Evolutionary conservation across 257 asterid genomes (phyloP).

Genomic region (Primulina huaijiensis): DNA sequence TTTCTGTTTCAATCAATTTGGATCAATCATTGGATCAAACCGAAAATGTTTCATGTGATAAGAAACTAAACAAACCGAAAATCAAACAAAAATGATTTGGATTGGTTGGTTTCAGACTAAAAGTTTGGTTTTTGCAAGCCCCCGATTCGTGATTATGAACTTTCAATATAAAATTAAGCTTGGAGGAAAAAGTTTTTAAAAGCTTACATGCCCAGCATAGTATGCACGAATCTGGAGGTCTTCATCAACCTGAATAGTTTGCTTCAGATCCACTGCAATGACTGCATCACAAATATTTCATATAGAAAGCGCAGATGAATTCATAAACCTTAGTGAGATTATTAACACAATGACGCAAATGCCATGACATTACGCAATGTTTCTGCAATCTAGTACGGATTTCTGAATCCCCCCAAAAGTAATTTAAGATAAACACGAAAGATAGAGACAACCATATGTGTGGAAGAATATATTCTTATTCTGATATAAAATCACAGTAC

Average conservation of each 20-base stretch:
- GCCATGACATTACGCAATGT: neutral
- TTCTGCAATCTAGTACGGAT: neutral
- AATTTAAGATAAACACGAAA: too few relatives aligned
- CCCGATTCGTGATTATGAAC: neutral
- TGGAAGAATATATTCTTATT: too few relatives aligned
- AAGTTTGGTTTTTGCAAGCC: too few relatives aligned
- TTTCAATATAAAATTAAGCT: neutral
- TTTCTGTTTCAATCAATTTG: too few relatives aligned
- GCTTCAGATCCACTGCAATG: slow-evolving; percentile 87
- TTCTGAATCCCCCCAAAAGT: slow-evolving; percentile 11
- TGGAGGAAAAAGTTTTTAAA: slow-evolving; percentile 20
- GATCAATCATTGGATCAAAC: too few relatives aligned
- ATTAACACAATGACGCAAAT: slow-evolving; percentile 1
- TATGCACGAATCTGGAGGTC: slow-evolving; percentile 90
- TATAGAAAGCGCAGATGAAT: slow-evolving; percentile 4
- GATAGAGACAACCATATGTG: too few relatives aligned
- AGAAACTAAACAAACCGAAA: too few relatives aligned
- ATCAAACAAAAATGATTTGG: too few relatives aligned
- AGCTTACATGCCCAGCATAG: slow-evolving; percentile 92
- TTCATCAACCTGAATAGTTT: slow-evolving; percentile 72
- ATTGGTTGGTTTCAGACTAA: too few relatives aligned
- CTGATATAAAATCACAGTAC: too few relatives aligned
- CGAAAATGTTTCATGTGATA: too few relatives aligned
- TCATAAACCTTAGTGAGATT: slow-evolving; percentile 11
- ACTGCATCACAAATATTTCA: slow-evolving; percentile 39